Base-by-base conservation (phyloP, 495 filamentous ascomycete genomes). In the Penicillium alfredii region DNA sequence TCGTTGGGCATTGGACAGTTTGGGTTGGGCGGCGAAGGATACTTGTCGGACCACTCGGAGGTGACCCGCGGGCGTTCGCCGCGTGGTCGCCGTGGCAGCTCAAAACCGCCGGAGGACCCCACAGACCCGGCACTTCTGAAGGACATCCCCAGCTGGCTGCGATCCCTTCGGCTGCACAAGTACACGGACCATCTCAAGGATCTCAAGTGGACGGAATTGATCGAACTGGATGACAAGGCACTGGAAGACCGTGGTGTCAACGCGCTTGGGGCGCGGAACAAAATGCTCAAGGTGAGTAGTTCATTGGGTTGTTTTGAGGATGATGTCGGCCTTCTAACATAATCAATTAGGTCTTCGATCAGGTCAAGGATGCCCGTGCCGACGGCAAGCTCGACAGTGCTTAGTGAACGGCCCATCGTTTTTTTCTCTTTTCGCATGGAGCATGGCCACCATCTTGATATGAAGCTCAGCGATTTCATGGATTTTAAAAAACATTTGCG, bases 121-220 rank as follows among this genome's bases (percentile, higher is more conserved):
- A 96, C 90, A 8, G 93, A 98, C 58, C 82, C 85, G 7, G 77
- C 70, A 28, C 77, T 98, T 45, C 71, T 98, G 59, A 86, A 93
- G 69, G 92, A 98, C 56, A 94, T 98, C 48, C 89, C 93, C 45
- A 81, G 77, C 58, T 98, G 92, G 92, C 72, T 98, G 56, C 81
- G 92, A 65, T 96, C 86, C 59, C 71, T 97, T 53, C 80, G 92
- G 41, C 70, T 98, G 48, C 92, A 98, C 69, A 98, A 98, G 69
- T 98, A 98, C 63, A 98, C 92, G 22, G 92, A 98, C 45, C 89
- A 97, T 55, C 66, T 98, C 50, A 98, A 97, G 64, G 88, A 95
- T 57, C 74, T 97, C 61, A 86, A 90, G 47, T 98, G 92, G 92
- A 83, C 77, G n/a, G 90, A 98, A 10, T 54, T 98, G 50, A 66